phyloP scores from a whole-genome alignment of 2,329 filamentous ascomycete genomes.

The Aspergillus thermomutatus region DNA sequence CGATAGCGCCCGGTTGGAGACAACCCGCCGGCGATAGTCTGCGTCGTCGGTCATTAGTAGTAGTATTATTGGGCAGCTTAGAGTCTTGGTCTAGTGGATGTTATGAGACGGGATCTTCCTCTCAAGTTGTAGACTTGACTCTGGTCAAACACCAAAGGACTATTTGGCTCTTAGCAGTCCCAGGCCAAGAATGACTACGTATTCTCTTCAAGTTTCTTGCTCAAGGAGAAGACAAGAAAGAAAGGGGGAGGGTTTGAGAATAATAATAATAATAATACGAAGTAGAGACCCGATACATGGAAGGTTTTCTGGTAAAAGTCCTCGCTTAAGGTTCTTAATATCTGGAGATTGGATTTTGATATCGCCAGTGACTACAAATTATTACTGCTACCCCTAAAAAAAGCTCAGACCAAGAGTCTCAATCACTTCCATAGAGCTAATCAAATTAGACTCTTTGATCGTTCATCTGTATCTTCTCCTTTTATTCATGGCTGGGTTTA shows the following conservation, averaged over 20 bases:
- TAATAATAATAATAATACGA: not conserved
- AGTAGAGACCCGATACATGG: not conserved
- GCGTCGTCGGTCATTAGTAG: not conserved
- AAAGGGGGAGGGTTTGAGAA: not conserved
- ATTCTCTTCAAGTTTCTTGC: not conserved
- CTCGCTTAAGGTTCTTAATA: not conserved
- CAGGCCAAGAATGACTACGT: not conserved
- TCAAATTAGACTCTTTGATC: not conserved
- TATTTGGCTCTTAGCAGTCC: not conserved
- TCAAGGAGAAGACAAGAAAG: not conserved
- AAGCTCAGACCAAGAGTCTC: not conserved
- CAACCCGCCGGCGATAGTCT: not conserved
- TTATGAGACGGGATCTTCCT: not conserved
- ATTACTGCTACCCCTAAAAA: not conserved
- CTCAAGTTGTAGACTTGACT: not conserved
- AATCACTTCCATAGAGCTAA: not conserved
- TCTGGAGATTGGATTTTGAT: not conserved
- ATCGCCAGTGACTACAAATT: not conserved
- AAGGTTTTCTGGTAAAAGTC: not conserved
- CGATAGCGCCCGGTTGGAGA: not conserved
- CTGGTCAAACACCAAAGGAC: not conserved
- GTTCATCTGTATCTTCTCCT: not conserved
- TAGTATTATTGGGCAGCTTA: not conserved
- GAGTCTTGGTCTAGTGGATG: not conserved
- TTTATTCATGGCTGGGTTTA: not conserved